Evolutionary conservation across 2,329 filamentous ascomycete genomes (phyloP), one percentile per base, ranked within the genome.

Genomic region (Claviceps sp.): DNA sequence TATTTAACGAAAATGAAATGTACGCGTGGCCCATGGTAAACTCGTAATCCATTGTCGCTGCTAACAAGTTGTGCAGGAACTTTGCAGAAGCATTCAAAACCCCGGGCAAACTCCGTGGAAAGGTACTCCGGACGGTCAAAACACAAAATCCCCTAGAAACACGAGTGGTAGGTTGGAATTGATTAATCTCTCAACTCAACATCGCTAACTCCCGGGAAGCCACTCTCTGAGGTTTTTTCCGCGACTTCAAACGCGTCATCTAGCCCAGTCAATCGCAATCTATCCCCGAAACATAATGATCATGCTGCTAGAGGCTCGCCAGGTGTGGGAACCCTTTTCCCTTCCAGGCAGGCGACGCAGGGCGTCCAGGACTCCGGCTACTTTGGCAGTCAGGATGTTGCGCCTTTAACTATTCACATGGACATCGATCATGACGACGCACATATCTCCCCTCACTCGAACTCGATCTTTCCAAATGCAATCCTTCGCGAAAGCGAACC

Each of bases 71-170:
- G 55, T 47, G 20, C 61, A 97, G 93, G 56, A 91, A 91, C 65
- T 84, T 97, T 55, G 80, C 88, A 56, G 91, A 97, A 61, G 83
- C 94, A n/a, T 96, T 97, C 73, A 98, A 97, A 65, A 93, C 88
- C 40, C 88, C 88, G 3, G 86, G 86, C 52, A 91, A 88, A 65
- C 70, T 93, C 64, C 82, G 86, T 57, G 86, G 84, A 52, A 90
- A 88, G 71, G 91, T 86, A 30, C 86, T 87, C 43, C 78, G 84
- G 55, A 88, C 86, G 18, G 72, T 72, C 37, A 78, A 82, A 52
- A 89, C 85, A 64, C 69, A 68, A 48, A 75, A 77, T 60, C 69
- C 71, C 9, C 66, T 69, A 26, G 82, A 85, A 63, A 67, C 73
- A 37, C 78, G 86, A 60, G 77, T 81, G 56, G 85, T 88, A 73